These are phyloP conservation scores for Chaetomiaceae sp. DNA, from an alignment of 2,329 filamentous ascomycete genomes.

Conservation along the genomic window DNA sequence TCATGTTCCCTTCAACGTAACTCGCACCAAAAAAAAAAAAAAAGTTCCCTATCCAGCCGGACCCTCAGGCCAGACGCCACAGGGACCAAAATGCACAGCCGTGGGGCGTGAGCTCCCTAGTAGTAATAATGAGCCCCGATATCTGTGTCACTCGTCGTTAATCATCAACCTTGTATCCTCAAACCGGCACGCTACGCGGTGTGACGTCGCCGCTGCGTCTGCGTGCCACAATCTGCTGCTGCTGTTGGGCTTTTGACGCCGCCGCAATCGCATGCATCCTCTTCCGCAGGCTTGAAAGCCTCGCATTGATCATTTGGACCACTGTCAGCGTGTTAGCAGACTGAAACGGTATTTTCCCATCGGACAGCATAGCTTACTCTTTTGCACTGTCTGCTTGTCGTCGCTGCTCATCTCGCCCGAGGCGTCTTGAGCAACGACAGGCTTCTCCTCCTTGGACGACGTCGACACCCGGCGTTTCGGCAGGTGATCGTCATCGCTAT, in stretches of 20 bases:
- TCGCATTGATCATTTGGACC: constrained; percentile 58
- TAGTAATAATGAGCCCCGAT: constrained; percentile 6
- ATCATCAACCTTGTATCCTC: constrained; percentile 6
- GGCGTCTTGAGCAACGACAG: constrained; percentile 36
- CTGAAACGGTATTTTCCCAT: too few relatives aligned
- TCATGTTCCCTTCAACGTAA: neutral
- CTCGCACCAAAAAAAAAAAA: constrained; percentile 3
- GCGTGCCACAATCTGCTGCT: constrained; percentile 35
- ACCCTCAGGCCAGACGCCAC: neutral
- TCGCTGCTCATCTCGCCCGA: constrained; percentile 57
- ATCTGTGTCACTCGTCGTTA: constrained; percentile 20
- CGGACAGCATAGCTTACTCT: constrained; percentile 51
- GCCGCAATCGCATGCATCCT: constrained; percentile 59
- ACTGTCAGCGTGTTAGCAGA: constrained; percentile 40
- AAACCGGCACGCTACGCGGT: constrained; percentile 47
- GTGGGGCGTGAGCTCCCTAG: constrained; percentile 20
- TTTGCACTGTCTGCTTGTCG: constrained; percentile 68
- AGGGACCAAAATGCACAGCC: constrained; percentile 12
- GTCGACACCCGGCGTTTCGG: constrained; percentile 36
- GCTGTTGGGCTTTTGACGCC: constrained; percentile 47
- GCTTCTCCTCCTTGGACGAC: constrained; percentile 41
- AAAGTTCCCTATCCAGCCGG: neutral
- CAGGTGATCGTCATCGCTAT: constrained; percentile 65
- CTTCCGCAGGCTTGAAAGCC: constrained; percentile 53
- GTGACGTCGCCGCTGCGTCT: constrained; percentile 54